Evolutionary conservation across 345 rosid species (phyloP), one percentile per base, ranked within the genome.

Genomic region (Brassica juncea): DNA sequence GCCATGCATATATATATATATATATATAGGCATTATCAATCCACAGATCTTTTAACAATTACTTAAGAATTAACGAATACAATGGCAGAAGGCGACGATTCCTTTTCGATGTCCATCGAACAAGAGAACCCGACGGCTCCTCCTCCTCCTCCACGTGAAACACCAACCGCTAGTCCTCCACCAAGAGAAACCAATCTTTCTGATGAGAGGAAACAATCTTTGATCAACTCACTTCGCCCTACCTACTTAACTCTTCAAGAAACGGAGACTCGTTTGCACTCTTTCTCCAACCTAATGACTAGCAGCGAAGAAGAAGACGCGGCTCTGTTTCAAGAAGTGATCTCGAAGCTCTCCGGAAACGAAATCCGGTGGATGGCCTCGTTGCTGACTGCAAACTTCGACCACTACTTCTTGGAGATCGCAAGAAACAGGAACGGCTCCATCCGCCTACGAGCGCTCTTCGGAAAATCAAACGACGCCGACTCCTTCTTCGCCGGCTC

Each of bases 361-460:
- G 25, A 23, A 1, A 23, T 23, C 1, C 25, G 25, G 25, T 23
- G 25, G 25, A 23, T 23, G 25, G 25, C 25, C 25, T 23, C 25
- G 25, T 23, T 23, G 25, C 25, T 23, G 25, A 68, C 68, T 15
- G 68, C 61, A 39, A 30, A 19, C 28, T 59, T 60, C 4, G 25
- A 19, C 12, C 7, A 35, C 8, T 12, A 28, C 68, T 76, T 68
- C 35, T 3, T 76, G 44, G 31, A 0, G 10, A 42, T 76, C 32
- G 73, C 68, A 6, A 68, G n/a, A 10, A 39, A 27, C 60, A 3
- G 28, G 23, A 7, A 39, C 47, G 79, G 79, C 25, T 23, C 25
- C 2, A 23, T 23, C 25, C 19, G 19, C 19, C 19, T 19, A 19
- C 19, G 19, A 19, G 19, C 19, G 19, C 19, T 19, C 19, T 19